These are phyloP conservation scores for Fusarium pseudoanthophilum DNA, from an alignment of 2,329 filamentous ascomycete genomes.

Conservation along the genomic window DNA sequence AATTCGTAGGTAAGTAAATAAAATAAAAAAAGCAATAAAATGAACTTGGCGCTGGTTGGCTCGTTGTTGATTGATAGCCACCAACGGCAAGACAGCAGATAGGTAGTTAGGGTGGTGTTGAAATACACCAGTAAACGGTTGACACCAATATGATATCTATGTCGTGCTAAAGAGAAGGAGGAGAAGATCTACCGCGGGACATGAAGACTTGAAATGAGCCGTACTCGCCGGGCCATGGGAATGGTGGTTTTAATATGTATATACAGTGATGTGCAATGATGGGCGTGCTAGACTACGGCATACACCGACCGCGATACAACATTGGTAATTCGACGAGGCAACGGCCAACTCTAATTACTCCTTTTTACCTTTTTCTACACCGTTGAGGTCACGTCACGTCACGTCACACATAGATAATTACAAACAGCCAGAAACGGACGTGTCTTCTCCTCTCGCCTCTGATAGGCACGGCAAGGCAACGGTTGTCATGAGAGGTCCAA, in stretches of 20 bases:
- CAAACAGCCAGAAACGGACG: conserved; percentile 16
- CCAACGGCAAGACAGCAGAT: background rate
- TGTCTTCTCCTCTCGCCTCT: conserved; percentile 1
- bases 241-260: background rate
- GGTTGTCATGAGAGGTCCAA: background rate
- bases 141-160: background rate
- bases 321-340: background rate
- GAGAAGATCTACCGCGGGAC: background rate
- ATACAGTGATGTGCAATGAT: background rate
- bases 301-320: conserved; percentile 1
- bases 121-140: background rate
- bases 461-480: background rate
- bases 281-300: background rate
- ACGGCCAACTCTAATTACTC: conserved; percentile 26
- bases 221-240: background rate
- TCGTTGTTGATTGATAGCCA: conserved; percentile 7
- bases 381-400: background rate
- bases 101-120: background rate
- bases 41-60: background rate
- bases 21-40: background rate
- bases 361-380: background rate
- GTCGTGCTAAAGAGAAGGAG: background rate
- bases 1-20: background rate
- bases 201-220: background rate
- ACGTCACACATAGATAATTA: background rate